These are phyloP conservation scores for Oldenlandia corymbosa DNA, from an alignment of 257 asterid genomes.

Conservation along the genomic window DNA sequence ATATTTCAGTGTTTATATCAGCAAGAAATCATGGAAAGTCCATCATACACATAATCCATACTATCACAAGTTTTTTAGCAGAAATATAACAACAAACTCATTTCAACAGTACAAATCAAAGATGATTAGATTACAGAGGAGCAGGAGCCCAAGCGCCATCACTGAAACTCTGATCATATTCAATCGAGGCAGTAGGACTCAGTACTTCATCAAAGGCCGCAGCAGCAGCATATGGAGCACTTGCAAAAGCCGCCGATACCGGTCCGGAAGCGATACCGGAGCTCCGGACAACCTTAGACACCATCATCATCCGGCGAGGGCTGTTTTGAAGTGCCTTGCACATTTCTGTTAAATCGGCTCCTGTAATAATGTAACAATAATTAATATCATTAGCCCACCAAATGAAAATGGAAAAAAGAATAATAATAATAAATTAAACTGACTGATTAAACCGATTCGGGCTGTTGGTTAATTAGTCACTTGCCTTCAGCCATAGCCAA, in stretches of 20 bases:
- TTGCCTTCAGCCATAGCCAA: slow-evolving; percentile 39
- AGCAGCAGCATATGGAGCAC: neutral
- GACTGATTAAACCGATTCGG: too few species aligned
- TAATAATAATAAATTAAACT: too few species aligned
- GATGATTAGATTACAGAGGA: neutral
- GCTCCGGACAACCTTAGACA: slow-evolving; percentile 37
- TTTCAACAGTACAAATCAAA: too few species aligned
- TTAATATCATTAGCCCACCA: neutral
- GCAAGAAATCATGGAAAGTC: too few species aligned
- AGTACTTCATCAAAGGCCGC: neutral
- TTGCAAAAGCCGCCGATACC: slow-evolving; percentile 10
- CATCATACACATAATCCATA: too few species aligned
- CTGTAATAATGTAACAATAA: slow-evolving; percentile 15
- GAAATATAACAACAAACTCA: too few species aligned
- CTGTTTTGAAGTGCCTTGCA: slow-evolving; percentile 27
- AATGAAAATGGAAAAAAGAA: neutral
- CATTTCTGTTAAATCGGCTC: slow-evolving; percentile 31
- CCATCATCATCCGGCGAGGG: slow-evolving; percentile 28
- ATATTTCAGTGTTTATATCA: too few species aligned
- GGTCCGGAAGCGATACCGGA: slow-evolving; percentile 34
- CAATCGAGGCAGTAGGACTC: slow-evolving; percentile 7
- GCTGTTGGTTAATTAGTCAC: too few species aligned
- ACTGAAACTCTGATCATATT: neutral
- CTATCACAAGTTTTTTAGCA: too few species aligned
- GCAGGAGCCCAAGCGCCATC: slow-evolving; percentile 1